Conservation (phyloP, 495 filamentous ascomycete genomes). For the Neurospora cerealis region DNA sequence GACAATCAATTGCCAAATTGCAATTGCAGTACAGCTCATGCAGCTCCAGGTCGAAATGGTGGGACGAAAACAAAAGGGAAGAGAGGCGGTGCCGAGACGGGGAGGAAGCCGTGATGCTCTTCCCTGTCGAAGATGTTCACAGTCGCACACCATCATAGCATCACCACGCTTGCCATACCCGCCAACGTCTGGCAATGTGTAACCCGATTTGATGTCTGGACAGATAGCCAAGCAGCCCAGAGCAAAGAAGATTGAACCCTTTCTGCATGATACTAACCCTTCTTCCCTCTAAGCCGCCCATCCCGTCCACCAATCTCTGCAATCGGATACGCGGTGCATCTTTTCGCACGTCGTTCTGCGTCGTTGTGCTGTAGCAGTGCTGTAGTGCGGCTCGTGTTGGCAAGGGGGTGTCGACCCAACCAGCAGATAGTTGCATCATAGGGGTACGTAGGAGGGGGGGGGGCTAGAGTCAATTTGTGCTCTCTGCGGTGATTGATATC, state of each 20-base stretch:
- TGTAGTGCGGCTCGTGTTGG: neutral
- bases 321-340: neutral
- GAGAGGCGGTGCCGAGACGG: neutral
- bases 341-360: neutral
- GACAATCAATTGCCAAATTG: neutral
- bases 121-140: neutral
- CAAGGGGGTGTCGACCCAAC: neutral
- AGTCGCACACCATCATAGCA: neutral
- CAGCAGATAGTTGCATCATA: neutral
- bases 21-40: neutral
- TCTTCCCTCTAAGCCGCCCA: neutral
- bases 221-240: neutral
- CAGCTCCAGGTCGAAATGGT: neutral
- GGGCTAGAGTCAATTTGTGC: neutral
- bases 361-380: neutral
- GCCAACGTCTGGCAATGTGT: neutral
- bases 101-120: neutral
- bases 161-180: neutral
- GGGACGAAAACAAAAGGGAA: neutral
- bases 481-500: neutral
- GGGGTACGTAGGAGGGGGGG: neutral
- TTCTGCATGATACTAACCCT: neutral
- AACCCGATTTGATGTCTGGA: neutral
- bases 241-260: neutral
- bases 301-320: neutral